These are phyloP conservation scores for Hypoxylon sp. DNA, from an alignment of 2,329 filamentous ascomycete species.

Conservation along the genomic window DNA sequence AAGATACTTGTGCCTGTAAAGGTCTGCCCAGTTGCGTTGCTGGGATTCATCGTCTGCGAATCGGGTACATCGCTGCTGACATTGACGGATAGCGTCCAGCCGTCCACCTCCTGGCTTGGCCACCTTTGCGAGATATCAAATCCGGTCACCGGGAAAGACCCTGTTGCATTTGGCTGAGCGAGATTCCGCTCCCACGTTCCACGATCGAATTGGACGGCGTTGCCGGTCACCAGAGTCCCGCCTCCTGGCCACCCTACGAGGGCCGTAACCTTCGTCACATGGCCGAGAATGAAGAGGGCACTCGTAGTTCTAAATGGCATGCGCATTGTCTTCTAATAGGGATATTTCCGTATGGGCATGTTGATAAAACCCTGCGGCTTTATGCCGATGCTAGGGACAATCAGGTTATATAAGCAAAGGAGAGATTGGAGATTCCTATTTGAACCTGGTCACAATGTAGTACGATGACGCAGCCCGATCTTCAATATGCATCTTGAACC, in stretches of 20 bases:
- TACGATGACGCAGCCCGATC: constrained; percentile 29
- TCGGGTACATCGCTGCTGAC: constrained; percentile 49
- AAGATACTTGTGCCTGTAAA: constrained; percentile 52
- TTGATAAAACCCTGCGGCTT: neutral
- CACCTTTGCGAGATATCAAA: constrained; percentile 59
- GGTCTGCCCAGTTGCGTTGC: constrained; percentile 41
- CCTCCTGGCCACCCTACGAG: constrained; percentile 56
- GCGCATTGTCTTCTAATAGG: constrained; percentile 12
- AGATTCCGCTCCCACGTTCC: constrained; percentile 58
- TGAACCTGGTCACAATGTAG: constrained; percentile 27
- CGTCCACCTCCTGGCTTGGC: constrained; percentile 67
- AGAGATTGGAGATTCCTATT: constrained; percentile 6
- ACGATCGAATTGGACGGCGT: constrained; percentile 48
- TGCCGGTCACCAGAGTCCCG: constrained; percentile 48
- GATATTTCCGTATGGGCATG: neutral
- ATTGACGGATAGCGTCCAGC: constrained; percentile 50
- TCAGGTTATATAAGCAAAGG: neutral
- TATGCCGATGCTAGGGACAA: neutral
- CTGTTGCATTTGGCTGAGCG: constrained; percentile 53
- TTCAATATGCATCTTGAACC: constrained; percentile 17
- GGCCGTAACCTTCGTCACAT: constrained; percentile 54
- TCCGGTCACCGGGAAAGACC: constrained; percentile 41
- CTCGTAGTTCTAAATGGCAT: neutral
- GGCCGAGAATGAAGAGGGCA: constrained; percentile 12
- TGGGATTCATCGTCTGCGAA: constrained; percentile 45